Conservation (phyloP, 2,329 filamentous ascomycete species). For the Ophiostoma ulmi region DNA sequence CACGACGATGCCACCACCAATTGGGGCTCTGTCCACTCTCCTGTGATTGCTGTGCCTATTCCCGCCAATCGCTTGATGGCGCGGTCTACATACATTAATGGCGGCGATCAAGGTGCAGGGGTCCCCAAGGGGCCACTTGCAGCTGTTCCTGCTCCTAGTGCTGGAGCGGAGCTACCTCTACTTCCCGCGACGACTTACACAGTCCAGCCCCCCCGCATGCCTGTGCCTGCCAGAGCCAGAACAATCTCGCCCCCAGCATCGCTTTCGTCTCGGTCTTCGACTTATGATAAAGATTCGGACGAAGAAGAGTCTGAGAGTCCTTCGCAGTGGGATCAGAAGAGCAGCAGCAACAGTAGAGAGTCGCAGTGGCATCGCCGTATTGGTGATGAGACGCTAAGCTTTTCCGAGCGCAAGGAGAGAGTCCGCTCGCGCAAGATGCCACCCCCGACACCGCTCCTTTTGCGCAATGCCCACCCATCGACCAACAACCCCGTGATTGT, state of each 20-base stretch:
- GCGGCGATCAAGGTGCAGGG: slow-evolving; percentile 7
- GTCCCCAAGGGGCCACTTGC: neutral
- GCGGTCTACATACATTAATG: slow-evolving; percentile 38
- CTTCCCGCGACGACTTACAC: slow-evolving; percentile 20
- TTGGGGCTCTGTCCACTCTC: slow-evolving; percentile 50
- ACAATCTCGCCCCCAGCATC: slow-evolving; percentile 11
- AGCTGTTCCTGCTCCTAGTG: neutral
- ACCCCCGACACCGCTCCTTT: slow-evolving; percentile 52
- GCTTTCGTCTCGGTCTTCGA: slow-evolving; percentile 3
- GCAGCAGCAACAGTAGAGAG: slow-evolving; percentile 25
- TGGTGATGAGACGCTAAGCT: slow-evolving; percentile 55
- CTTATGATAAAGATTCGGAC: slow-evolving; percentile 9
- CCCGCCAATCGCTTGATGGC: slow-evolving; percentile 40
- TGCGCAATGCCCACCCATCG: slow-evolving; percentile 37
- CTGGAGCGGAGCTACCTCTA: slow-evolving; percentile 11
- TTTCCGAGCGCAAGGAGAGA: slow-evolving; percentile 49
- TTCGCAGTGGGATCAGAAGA: slow-evolving; percentile 19
- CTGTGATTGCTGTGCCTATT: slow-evolving; percentile 43
- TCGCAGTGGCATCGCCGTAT: slow-evolving; percentile 52
- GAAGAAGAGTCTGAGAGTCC: neutral
- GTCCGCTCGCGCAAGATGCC: slow-evolving; percentile 47
- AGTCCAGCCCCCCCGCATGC: neutral
- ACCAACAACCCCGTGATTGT: slow-evolving; percentile 42
- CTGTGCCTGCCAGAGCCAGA: neutral
- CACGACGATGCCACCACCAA: slow-evolving; percentile 42